Conservation (phyloP, 1,284 basidiomycete genomes). For the Ceratobasidium sp. region DNA sequence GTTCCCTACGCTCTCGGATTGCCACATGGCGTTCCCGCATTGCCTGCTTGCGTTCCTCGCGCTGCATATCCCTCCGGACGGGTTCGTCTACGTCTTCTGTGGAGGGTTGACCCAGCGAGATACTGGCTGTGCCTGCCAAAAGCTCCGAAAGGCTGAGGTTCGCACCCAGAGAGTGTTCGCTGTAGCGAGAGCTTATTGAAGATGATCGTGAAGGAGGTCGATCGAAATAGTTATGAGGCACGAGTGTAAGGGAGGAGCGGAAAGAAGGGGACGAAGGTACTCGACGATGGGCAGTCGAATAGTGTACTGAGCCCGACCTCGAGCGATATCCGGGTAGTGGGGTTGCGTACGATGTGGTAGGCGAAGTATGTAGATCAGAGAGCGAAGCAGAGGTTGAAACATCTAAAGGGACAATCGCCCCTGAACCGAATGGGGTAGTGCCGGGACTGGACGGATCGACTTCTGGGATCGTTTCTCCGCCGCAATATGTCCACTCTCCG, state of each 20-base stretch:
- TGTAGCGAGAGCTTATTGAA: slow-evolving; percentile 21
- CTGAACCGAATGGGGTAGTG: too few relatives aligned
- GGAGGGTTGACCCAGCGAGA: not conserved
- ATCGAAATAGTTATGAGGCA: slow-evolving; percentile 13
- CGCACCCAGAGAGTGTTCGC: slow-evolving; percentile 6
- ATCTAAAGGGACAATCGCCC: not conserved
- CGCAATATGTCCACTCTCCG: slow-evolving; percentile 19
- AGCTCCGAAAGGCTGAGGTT: slow-evolving; percentile 27
- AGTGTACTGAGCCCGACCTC: slow-evolving; percentile 4
- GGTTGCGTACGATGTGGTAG: not conserved
- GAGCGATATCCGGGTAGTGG: not conserved
- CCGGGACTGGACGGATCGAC: not conserved
- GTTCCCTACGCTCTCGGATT: slow-evolving; percentile 16
- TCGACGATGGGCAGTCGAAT: slow-evolving; percentile 23
- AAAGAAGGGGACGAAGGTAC: slow-evolving; percentile 31
- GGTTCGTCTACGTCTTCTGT: not conserved
- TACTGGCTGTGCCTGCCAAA: not conserved
- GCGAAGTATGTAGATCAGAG: not conserved
- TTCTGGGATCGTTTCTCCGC: slow-evolving; percentile 8
- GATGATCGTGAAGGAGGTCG: slow-evolving; percentile 26
- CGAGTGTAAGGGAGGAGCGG: not conserved
- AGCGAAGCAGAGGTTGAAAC: not conserved
- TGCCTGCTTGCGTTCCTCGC: slow-evolving; percentile 11
- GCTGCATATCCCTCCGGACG: slow-evolving; percentile 16
- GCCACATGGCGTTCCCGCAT: slow-evolving; percentile 32